A percentile compares a stretch with the other conserved stretches of the same genome.
Evolutionary conservation across 768 basidiomycete genomes (phyloP).

Genomic region (Russula olivacea): DNA sequence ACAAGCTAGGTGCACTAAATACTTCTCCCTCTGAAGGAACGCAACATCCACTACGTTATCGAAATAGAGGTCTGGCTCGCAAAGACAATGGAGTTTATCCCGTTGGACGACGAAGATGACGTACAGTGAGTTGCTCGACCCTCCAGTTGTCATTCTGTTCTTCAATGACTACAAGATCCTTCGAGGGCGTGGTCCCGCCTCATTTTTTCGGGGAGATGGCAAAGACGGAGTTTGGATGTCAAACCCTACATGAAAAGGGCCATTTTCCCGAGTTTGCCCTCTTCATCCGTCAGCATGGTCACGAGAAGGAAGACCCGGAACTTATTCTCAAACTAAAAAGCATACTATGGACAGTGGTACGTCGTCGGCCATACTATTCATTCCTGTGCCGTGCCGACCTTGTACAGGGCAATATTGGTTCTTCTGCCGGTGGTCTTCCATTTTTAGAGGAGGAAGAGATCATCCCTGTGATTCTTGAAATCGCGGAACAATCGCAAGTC

Average conservation of each 20-base stretch:
- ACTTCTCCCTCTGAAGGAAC: slow-evolving; percentile 52
- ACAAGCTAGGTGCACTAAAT: slow-evolving; percentile 12
- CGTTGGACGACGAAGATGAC: slow-evolving; percentile 58
- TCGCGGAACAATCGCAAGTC: slow-evolving; percentile 83
- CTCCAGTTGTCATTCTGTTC: background rate
- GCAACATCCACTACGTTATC: slow-evolving; percentile 89
- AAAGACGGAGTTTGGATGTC: slow-evolving; percentile 92
- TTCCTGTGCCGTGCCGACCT: slow-evolving; percentile 7
- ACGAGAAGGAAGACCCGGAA: slow-evolving; percentile 77
- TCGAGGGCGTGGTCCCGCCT: slow-evolving; percentile 83
- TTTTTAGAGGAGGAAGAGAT: slow-evolving; percentile 96
- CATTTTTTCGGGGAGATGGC: slow-evolving; percentile 99
- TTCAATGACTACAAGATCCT: slow-evolving; percentile 42
- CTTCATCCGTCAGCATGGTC: slow-evolving; percentile 80
- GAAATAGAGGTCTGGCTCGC: slow-evolving; percentile 90
- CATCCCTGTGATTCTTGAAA: slow-evolving; percentile 82
- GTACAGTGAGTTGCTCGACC: slow-evolving; percentile 37
- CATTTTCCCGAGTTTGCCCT: slow-evolving; percentile 89
- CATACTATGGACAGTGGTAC: slow-evolving; percentile 92
- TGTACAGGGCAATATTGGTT: slow-evolving; percentile 84
- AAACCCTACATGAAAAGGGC: slow-evolving; percentile 81
- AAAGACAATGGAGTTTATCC: slow-evolving; percentile 57
- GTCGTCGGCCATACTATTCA: background rate
- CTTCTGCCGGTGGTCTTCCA: slow-evolving; percentile 83
- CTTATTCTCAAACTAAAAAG: slow-evolving; percentile 89